Base-by-base conservation (phyloP, 2,329 filamentous ascomycete species). In the Pseudogymnoascus sp. region DNA sequence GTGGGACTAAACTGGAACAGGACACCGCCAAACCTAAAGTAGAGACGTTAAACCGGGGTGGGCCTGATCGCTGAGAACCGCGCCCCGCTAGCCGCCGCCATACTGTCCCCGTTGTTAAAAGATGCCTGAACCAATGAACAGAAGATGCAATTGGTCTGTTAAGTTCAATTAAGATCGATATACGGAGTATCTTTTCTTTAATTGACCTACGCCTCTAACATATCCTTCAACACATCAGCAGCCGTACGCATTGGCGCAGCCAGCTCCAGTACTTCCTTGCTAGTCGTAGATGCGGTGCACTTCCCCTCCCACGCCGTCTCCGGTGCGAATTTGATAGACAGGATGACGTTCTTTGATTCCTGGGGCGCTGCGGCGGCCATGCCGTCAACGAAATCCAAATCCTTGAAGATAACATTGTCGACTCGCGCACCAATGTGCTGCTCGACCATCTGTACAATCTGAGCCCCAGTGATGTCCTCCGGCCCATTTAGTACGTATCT, bases 401-500 rank as follows among this genome's bases (percentile, higher is more conserved):
- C 71, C 39, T 69, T 63, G 18, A 66, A 75, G 0, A 5, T 52
- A 0, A 75, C 70, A 0, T 72, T 48, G 13, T 71, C 57, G 1
- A 68, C 69, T 28, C 38, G 18, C 0, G 57, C 61, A 18, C 67
- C 70, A 30, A 73, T 72, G 2, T 69, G n/a, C 59, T 70, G 23
- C 66, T 75, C 74, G 4, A 72, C 63, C 66, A 76, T 59, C 2
- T 63, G 57, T 0, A 74, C 70, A 48, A 74, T 60, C 26, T 73
- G 62, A 2, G 63, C 60, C 0, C 74, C 74, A 3, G 69, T 74
- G 6, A 76, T 65, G 35, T 75, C 72, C 56, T 72, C 70, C 0
- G 73, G 74, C 1, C 74, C 74, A 61, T 74, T 76, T 15, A 76
- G 12, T 12, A 74, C 67, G 33, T 75, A 76, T 58, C 65, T 71